These are phyloP conservation scores for Dacryopinax spathularia DNA, from an alignment of 768 basidiomycete genomes.

Conservation along the genomic window DNA sequence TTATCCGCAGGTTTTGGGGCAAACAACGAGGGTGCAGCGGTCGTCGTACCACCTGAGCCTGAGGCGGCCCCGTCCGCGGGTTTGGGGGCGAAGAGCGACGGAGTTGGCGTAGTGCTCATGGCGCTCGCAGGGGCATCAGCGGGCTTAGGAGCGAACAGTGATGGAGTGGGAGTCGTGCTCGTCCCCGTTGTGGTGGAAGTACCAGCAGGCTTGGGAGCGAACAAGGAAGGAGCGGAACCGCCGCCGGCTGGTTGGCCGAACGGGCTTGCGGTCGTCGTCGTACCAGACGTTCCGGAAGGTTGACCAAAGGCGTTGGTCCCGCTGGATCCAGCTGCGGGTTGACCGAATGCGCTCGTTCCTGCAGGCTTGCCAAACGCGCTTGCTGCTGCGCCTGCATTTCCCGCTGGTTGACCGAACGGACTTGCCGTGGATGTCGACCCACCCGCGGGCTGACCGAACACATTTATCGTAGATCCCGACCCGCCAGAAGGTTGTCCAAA, in stretches of 20 bases:
- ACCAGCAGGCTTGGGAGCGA: background rate
- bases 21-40: background rate
- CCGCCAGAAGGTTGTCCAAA: too few relatives aligned
- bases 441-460: too few relatives aligned
- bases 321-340: background rate
- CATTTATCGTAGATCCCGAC: too few relatives aligned
- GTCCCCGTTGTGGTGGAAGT: background rate
- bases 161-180: background rate
- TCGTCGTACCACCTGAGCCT: background rate
- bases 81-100: constrained; percentile 9
- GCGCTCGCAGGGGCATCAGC: background rate
- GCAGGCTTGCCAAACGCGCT: background rate
- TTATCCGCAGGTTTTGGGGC: background rate
- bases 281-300: too few relatives aligned
- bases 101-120: constrained; percentile 5
- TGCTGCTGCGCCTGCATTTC: background rate
- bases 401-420: background rate
- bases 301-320: too few relatives aligned
- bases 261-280: too few relatives aligned
- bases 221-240: background rate
- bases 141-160: background rate
- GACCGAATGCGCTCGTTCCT: background rate
- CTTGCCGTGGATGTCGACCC: too few relatives aligned
- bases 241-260: background rate
- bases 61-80: background rate